phyloP scores from a whole-genome alignment of 768 basidiomycete species.

The Hysterangium stoloniferum region DNA sequence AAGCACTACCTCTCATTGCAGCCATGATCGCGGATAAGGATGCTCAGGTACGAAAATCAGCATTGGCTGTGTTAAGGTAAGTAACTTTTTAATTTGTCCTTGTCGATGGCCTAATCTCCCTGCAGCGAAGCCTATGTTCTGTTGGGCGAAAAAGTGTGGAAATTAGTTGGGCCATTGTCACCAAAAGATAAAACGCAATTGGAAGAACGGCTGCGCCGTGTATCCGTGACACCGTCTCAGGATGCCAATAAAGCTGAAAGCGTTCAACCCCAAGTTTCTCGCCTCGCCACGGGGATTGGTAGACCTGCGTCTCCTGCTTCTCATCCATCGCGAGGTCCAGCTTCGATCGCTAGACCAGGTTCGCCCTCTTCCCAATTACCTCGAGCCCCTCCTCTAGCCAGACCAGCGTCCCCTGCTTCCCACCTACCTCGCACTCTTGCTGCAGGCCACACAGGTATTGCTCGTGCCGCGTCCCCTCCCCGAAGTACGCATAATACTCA shows the following conservation, averaged over 20 bases:
- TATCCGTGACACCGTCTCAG: conserved; percentile 57
- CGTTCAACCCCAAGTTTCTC: conserved; percentile 43
- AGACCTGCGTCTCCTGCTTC: conserved; percentile 42
- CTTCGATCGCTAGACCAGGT: neutral
- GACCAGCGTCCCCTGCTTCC: neutral
- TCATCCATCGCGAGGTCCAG: conserved; percentile 3
- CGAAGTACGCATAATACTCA: conserved; percentile 16
- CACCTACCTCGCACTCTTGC: conserved; percentile 12
- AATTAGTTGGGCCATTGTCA: conserved; percentile 62
- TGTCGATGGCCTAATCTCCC: conserved; percentile 11
- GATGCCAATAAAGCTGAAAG: conserved; percentile 33
- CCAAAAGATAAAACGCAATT: conserved; percentile 89
- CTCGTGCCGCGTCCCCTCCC: conserved; percentile 32
- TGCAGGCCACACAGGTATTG: conserved; percentile 31
- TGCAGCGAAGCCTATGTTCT: conserved; percentile 72
- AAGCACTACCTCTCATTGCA: conserved; percentile 72
- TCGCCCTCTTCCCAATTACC: conserved; percentile 5
- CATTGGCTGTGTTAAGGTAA: conserved; percentile 73
- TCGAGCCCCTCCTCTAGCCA: neutral
- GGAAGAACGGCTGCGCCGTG: conserved; percentile 79
- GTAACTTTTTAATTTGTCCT: conserved; percentile 17
- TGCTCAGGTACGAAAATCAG: conserved; percentile 79
- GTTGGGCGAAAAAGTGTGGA: conserved; percentile 82
- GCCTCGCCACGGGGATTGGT: conserved; percentile 41
- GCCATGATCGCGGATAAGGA: conserved; percentile 86